Conservation (phyloP, 2,329 filamentous ascomycete species). For the Calonectria crousiana region DNA sequence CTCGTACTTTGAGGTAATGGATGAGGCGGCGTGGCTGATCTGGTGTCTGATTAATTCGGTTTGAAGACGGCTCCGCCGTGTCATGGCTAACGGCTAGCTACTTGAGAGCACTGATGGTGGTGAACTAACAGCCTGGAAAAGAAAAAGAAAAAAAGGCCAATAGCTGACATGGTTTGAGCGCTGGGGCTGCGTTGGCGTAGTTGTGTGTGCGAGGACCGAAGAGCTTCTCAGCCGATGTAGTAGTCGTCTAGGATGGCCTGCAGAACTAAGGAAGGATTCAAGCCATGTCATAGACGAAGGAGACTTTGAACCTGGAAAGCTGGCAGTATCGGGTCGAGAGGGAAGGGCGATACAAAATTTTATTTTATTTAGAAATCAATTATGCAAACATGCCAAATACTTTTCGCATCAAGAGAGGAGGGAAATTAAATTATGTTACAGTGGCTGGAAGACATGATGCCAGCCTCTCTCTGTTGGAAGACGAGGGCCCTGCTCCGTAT, state of each 20-base stretch:
- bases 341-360: background rate
- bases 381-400: background rate
- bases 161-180: constrained; percentile 13
- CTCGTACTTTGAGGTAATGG: constrained; percentile 1
- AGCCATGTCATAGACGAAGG: background rate
- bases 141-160: background rate
- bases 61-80: background rate
- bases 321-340: background rate
- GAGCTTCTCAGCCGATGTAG: constrained; percentile 5
- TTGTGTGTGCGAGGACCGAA: background rate
- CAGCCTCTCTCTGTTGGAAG: background rate
- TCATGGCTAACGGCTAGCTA: constrained; percentile 2
- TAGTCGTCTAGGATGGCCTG: background rate
- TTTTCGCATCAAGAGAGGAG: background rate
- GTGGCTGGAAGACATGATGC: background rate
- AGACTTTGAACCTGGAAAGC: background rate
- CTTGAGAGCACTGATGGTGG: background rate
- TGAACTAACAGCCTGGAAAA: background rate
- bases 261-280: background rate
- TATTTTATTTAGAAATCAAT: too few relatives aligned
- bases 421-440: background rate
- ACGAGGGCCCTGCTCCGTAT: background rate
- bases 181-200: background rate
- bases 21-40: constrained; percentile 13
- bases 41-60: constrained; percentile 35